Percentiles rank a stretch among this genome's conserved stretches.
Conservation (phyloP, 352 stramenopile genomes). For the Phytopythium montanum region DNA sequence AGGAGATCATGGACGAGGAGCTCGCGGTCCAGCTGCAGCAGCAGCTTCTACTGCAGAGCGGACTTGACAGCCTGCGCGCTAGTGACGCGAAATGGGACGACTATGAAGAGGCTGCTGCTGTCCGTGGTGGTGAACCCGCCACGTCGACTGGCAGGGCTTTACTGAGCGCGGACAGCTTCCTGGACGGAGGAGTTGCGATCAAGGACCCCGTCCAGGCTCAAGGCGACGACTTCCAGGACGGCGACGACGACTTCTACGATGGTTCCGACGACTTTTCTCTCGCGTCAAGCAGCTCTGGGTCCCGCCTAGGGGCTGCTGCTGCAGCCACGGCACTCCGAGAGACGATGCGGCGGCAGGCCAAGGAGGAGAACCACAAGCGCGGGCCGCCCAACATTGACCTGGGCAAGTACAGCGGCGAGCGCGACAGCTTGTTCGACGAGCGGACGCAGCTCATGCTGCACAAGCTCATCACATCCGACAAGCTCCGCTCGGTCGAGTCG, state of each 20-base stretch:
- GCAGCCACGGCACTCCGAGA: constrained; percentile 29
- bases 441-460: constrained; percentile 39
- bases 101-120: constrained; percentile 8
- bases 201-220: constrained; percentile 1
- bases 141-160: neutral
- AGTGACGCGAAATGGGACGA: constrained; percentile 15
- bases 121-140: neutral
- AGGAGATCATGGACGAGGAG: constrained; percentile 71
- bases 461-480: constrained; percentile 40
- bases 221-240: constrained; percentile 10
- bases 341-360: constrained; percentile 28
- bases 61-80: neutral
- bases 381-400: constrained; percentile 15
- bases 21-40: constrained; percentile 40
- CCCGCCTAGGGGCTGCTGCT: constrained; percentile 8
- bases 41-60: constrained; percentile 3
- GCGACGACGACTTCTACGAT: constrained; percentile 20
- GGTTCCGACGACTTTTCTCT: constrained; percentile 14
- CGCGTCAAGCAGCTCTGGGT: constrained; percentile 12
- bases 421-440: constrained; percentile 50
- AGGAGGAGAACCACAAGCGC: constrained; percentile 17
- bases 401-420: constrained; percentile 22
- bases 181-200: constrained; percentile 11
- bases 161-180: constrained; percentile 7
- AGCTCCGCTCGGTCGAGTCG: constrained; percentile 35